Percentiles rank a stretch among this genome's conserved stretches.
Conservation (phyloP, 768 basidiomycete species). For the Podaxis rugospora region DNA sequence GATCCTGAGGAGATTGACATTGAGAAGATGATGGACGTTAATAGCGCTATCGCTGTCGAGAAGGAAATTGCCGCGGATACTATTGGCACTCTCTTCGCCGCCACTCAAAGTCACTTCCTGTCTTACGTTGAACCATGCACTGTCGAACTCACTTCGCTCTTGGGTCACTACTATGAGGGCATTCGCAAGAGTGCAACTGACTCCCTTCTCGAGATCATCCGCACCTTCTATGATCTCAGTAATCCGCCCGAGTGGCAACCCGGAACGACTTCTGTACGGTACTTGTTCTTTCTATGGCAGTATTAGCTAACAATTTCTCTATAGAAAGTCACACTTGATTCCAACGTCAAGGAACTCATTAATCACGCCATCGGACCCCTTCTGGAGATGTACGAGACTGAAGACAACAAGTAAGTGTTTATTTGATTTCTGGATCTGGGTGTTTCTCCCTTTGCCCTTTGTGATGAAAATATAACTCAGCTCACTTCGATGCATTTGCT, state of each 20-base stretch:
- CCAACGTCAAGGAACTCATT: constrained; percentile 75
- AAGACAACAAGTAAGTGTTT: constrained; percentile 92
- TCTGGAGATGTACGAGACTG: constrained; percentile 85
- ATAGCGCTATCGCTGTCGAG: constrained; percentile 95
- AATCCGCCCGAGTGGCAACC: constrained; percentile 81
- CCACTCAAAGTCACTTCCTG: constrained; percentile 81
- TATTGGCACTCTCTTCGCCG: constrained; percentile 84
- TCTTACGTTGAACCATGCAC: constrained; percentile 85
- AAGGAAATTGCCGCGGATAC: constrained; percentile 99
- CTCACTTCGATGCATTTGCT: constrained; percentile 71
- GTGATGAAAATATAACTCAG: constrained; percentile 66
- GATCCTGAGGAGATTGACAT: constrained; percentile 79
- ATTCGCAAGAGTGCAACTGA: constrained; percentile 92
- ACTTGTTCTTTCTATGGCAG: not conserved
- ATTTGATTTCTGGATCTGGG: constrained; percentile 3
- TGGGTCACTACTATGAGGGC: constrained; percentile 95
- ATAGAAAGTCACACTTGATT: constrained; percentile 43
- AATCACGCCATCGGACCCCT: constrained; percentile 69
- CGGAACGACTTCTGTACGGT: constrained; percentile 40
- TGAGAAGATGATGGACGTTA: constrained; percentile 87
- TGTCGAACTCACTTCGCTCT: constrained; percentile 70
- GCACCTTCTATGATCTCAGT: constrained; percentile 88
- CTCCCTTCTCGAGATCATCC: constrained; percentile 82
- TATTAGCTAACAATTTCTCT: constrained; percentile 5
- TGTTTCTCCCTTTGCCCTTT: constrained; percentile 10